Conservation (phyloP, 805 yeast species). For the Suhomyces vadensis region DNA sequence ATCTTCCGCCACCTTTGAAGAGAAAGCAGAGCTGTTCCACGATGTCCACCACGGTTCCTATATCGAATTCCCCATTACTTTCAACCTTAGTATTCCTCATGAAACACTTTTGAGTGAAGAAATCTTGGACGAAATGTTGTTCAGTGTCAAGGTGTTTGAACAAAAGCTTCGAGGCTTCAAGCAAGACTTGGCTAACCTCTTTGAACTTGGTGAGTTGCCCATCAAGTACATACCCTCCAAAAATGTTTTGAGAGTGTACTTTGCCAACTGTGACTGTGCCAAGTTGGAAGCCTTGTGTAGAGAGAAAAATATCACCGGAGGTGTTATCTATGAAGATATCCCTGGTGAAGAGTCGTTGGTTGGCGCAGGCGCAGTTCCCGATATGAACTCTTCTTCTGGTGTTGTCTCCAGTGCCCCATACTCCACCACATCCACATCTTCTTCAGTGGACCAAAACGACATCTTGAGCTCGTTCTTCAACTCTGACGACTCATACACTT, state of each 20-base stretch:
- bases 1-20: slow-evolving; percentile 20
- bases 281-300: slow-evolving; percentile 57
- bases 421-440: slow-evolving; percentile 4
- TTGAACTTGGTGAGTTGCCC: slow-evolving; percentile 68
- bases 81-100: slow-evolving; percentile 30
- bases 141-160: slow-evolving; percentile 55
- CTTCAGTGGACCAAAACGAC: slow-evolving; percentile 19
- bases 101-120: slow-evolving; percentile 35
- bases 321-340: slow-evolving; percentile 48
- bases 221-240: slow-evolving; percentile 46
- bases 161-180: slow-evolving; percentile 43
- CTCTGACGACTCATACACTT: slow-evolving; percentile 16
- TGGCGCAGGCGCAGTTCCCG: slow-evolving; percentile 12
- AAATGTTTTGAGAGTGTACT: slow-evolving; percentile 53
- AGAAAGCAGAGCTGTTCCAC: slow-evolving; percentile 15
- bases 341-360: slow-evolving; percentile 11
- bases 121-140: slow-evolving; percentile 48
- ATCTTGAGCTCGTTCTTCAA: slow-evolving; percentile 23
- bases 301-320: slow-evolving; percentile 61
- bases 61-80: slow-evolving; percentile 36
- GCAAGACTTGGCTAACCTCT: slow-evolving; percentile 43
- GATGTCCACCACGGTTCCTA: slow-evolving; percentile 26
- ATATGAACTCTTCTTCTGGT: not conserved
- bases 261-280: slow-evolving; percentile 66
- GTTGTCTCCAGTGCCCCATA: not conserved